Evolutionary conservation across 2,329 filamentous ascomycete genomes (phyloP), one percentile per base, ranked within the genome.

Genomic region (Monosporascus sp.): DNA sequence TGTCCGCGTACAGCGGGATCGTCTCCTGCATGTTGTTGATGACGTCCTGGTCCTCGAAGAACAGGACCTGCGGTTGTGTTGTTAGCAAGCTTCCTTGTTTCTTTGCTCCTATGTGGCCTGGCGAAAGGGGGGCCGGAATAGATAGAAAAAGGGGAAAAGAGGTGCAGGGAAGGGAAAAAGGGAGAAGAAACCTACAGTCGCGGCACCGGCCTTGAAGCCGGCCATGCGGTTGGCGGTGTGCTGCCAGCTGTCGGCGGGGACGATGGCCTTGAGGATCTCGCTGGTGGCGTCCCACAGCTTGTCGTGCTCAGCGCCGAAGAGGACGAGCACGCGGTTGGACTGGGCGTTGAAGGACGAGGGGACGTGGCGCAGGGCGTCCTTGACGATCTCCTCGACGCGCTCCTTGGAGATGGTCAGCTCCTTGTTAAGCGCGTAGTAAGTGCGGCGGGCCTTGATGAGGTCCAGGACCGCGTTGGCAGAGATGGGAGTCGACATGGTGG

Each of bases 261-360:
- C 84, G 54, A 91, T 80, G 22, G 76, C 75, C 75, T 86, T 84
- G 54, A 93, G 77, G 50, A 80, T 73, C 27, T 85, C 82, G 55
- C 76, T 72, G 52, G 84, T 79, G 55, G 90, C 77, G 68, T 90
- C 85, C 93, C 92, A 97, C 62, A 96, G 83, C 75, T 88, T 87
- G 64, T 91, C 85, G 76, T 97, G 92, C 71, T 96, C 88, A 57
- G 81, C 82, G 65, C 88, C 86, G 65, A 94, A 79, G 51, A 97
- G 82, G 49, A 96, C 81, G 47, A 96, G 81, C 54, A 88, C 74
- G 55, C 92, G 86, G 60, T 89, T 87, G 61, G 84, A 84, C 77
- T 96, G 92, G 43, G 84, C 88, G 83, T 97, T 96, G 85, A 96
- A 97, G 59, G 86, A 84, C 50, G 83, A 87, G 43, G 92, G 92